These are phyloP conservation scores for Fusarium bactridioides DNA, from an alignment of 2,329 filamentous ascomycete genomes.

Conservation along the genomic window DNA sequence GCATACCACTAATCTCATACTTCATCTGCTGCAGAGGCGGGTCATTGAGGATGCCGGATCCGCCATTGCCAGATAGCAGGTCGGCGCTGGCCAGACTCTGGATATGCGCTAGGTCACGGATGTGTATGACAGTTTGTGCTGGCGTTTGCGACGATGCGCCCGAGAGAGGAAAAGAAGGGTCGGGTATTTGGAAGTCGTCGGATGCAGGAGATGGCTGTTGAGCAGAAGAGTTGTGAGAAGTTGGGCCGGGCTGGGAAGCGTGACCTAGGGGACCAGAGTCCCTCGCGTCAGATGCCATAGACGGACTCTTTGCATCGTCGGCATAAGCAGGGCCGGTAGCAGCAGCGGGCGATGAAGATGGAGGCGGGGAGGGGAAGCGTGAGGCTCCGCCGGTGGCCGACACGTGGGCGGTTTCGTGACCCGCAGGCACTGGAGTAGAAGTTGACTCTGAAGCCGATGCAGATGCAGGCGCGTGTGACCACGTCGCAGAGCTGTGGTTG, in stretches of 20 bases:
- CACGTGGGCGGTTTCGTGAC: conserved; percentile 36
- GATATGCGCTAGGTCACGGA: conserved; percentile 90
- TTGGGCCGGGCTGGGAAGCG: conserved; percentile 32
- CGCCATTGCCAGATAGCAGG: conserved; percentile 59
- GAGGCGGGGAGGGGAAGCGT: conserved; percentile 62
- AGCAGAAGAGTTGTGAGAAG: conserved; percentile 24
- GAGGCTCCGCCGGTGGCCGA: conserved; percentile 53
- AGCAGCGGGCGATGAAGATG: conserved; percentile 59
- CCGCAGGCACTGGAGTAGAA: conserved; percentile 34
- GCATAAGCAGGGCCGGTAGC: conserved; percentile 47
- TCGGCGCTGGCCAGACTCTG: conserved; percentile 87
- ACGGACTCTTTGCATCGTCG: conserved; percentile 53
- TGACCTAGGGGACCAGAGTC: conserved; percentile 42
- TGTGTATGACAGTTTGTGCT: conserved; percentile 70
- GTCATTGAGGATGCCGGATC: conserved; percentile 59
- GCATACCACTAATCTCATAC: conserved; percentile 98
- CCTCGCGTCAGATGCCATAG: conserved; percentile 58
- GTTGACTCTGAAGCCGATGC: conserved; percentile 31
- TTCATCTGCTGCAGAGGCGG: conserved; percentile 64
- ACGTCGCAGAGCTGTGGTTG: conserved; percentile 22
- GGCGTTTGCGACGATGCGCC: conserved; percentile 39
- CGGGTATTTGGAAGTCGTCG: conserved; percentile 49
- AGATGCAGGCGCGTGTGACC: conserved; percentile 29
- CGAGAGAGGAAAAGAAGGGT: conserved; percentile 47
- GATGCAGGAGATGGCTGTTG: conserved; percentile 49